Percentiles rank a stretch among this genome's conserved stretches.
These are phyloP conservation scores for Suhomyces kunorum DNA, from an alignment of 1,139 yeast genomes.

Conservation along the genomic window DNA sequence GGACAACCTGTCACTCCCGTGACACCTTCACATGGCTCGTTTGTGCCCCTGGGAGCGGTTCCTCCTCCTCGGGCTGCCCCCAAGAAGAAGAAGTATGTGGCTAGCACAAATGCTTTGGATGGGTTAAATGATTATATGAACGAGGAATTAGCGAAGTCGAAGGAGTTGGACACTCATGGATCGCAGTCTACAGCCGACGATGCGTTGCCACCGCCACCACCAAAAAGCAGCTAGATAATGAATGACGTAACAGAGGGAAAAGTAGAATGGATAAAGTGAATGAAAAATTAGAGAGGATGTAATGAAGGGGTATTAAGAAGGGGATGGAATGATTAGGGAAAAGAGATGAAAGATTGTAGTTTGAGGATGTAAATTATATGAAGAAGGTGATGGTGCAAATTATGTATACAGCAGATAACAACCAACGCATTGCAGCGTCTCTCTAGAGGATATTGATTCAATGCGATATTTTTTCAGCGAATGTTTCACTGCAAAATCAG, in stretches of 20 bases:
- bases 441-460: too few species aligned
- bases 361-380: too few species aligned
- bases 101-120: conserved; percentile 25
- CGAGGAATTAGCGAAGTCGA: conserved; percentile 48
- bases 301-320: too few species aligned
- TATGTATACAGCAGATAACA: too few species aligned
- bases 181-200: conserved; percentile 18
- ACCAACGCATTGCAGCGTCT: too few species aligned
- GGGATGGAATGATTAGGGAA: too few species aligned
- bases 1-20: conserved; percentile 14
- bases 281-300: not conserved
- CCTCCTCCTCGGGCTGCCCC: conserved; percentile 27
- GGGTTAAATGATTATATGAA: conserved; percentile 47
- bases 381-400: too few species aligned
- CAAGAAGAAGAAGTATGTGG: conserved; percentile 36
- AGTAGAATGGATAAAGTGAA: not conserved
- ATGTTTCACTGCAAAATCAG: too few species aligned
- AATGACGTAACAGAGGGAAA: not conserved
- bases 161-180: conserved; percentile 31
- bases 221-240: conserved; percentile 1
- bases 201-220: conserved; percentile 38
- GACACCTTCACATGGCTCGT: conserved; percentile 15
- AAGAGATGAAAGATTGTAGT: too few species aligned
- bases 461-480: too few species aligned
- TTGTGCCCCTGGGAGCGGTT: conserved; percentile 16